A percentile compares a stretch with the other conserved stretches of the same genome.
These are phyloP conservation scores for Filobasidium floriforme DNA, from an alignment of 768 basidiomycete genomes.

Conservation along the genomic window DNA sequence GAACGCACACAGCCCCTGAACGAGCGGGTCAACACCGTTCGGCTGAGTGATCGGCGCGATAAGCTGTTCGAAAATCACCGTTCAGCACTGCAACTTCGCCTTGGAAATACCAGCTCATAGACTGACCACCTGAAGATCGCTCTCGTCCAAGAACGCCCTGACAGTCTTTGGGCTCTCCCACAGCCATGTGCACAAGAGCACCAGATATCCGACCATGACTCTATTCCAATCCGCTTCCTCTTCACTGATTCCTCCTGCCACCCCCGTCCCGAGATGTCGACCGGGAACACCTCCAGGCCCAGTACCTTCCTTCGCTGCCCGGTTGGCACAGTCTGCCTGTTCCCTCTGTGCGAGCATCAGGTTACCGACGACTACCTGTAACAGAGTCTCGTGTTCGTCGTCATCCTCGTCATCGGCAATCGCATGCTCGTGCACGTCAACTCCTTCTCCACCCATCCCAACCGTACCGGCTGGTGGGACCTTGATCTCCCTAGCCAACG, in stretches of 20 bases:
- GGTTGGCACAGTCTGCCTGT: slow-evolving; percentile 47
- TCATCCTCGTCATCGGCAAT: slow-evolving; percentile 45
- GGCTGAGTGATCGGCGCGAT: slow-evolving; percentile 91
- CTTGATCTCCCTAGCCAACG: slow-evolving; percentile 46
- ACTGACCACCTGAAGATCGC: slow-evolving; percentile 81
- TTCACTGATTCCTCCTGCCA: slow-evolving; percentile 10
- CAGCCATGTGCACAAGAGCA: slow-evolving; percentile 79
- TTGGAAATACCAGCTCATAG: too few species aligned
- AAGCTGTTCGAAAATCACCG: slow-evolving; percentile 52
- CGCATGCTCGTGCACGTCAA: slow-evolving; percentile 4
- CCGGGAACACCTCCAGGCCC: not conserved
- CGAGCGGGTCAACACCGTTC: slow-evolving; percentile 70
- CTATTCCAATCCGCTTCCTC: slow-evolving; percentile 86
- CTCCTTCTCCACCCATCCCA: slow-evolving; percentile 25
- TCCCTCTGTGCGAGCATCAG: slow-evolving; percentile 75
- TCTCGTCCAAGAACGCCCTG: slow-evolving; percentile 73
- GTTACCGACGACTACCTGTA: slow-evolving; percentile 83
- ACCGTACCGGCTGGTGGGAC: slow-evolving; percentile 27
- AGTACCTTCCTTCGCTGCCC: slow-evolving; percentile 54
- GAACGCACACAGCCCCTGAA: slow-evolving; percentile 86
- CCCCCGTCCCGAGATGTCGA: not conserved
- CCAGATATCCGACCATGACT: slow-evolving; percentile 75
- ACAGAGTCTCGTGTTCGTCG: slow-evolving; percentile 56
- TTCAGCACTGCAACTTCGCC: not conserved
- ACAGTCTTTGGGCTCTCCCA: slow-evolving; percentile 92